Base-by-base conservation (phyloP, 2,329 filamentous ascomycete genomes). In the Coniella lustricola region DNA sequence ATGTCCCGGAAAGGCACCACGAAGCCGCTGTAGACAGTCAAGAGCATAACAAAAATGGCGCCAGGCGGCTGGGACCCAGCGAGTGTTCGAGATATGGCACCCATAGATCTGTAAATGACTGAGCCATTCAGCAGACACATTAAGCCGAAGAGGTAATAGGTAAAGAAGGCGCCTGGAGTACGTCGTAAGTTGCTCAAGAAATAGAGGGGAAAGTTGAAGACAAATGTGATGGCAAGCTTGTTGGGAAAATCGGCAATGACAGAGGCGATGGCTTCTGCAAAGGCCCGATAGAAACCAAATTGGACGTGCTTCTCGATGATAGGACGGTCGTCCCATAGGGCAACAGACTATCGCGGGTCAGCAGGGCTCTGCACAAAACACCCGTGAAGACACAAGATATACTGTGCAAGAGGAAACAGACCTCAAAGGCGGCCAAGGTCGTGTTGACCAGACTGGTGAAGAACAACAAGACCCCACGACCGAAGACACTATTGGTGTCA, bases 401-500 rank as follows among this genome's bases (percentile, higher is more conserved):
- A n/a, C n/a, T n/a, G n/a, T n/a, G n/a, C n/a, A 75, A 60, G 3
- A 83, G 59, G 12, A 83, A 70, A 0, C 78, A 77, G 1, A 87
- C 82, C 61, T 87, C 84, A 2, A 80, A 75, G 72, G 86, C 79
- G 21, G 79, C 72, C 2, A 85, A 59, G 9, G 86, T 63, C 46
- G 74, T 70, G 59, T 84, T 81, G 62, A 76, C 81, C 0, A 87
- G 66, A 0, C 85, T 66, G 0, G 81, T 69, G 44, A 85, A 76
- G 68, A 86, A 87, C 4, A 83, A 64, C 0, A 81, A 73, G 40
- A 82, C 84, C 0, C 74, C 72, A 56, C 84, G 84, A 56, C 76
- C 58, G 60, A 86, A 86, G 0, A 87, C 63, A 7, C 82, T 82
- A 1, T 63, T 69, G 0, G 79, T 77, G 43, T 74, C 78, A 18